phyloP scores from a whole-genome alignment of 2,329 filamentous ascomycete genomes.

The Colletotrichum gigasporum region DNA sequence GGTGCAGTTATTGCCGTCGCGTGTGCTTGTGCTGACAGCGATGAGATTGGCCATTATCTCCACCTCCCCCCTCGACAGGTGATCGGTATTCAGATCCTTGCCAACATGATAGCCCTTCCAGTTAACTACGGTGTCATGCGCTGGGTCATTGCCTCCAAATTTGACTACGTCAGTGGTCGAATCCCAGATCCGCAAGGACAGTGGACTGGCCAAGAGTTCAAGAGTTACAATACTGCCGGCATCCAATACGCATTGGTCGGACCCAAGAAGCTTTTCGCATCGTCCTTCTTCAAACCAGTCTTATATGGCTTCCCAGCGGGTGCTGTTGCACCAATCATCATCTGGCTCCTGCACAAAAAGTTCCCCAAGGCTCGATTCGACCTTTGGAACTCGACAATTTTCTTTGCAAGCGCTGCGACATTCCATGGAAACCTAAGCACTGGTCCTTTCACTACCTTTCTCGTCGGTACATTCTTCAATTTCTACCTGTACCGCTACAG shows the following conservation, averaged over 20 bases:
- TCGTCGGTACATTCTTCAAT: constrained; percentile 69
- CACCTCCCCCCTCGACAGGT: constrained; percentile 67
- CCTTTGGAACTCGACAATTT: constrained; percentile 70
- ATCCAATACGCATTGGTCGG: constrained; percentile 69
- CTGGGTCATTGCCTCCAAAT: constrained; percentile 67
- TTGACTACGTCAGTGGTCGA: constrained; percentile 61
- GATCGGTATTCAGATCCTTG: constrained; percentile 55
- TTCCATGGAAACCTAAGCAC: constrained; percentile 72
- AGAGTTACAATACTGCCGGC: constrained; percentile 61
- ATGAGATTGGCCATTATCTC: constrained; percentile 74
- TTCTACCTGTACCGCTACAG: constrained; percentile 64
- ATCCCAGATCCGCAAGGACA: constrained; percentile 64
- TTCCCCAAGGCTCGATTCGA: constrained; percentile 64
- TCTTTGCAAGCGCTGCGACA: constrained; percentile 62
- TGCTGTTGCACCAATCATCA: constrained; percentile 52
- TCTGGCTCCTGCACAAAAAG: constrained; percentile 60
- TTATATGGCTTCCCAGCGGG: constrained; percentile 65
- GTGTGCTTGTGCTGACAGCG: too few relatives aligned
- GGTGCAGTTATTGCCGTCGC: too few relatives aligned
- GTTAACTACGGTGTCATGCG: constrained; percentile 70
- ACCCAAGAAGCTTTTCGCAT: constrained; percentile 52
- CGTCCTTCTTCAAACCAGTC: constrained; percentile 56
- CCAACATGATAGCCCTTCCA: constrained; percentile 42
- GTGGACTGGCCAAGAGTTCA: constrained; percentile 67
- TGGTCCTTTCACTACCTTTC: constrained; percentile 65